Conservation (phyloP, 1,284 basidiomycete species). For the Coniophora puteana region DNA sequence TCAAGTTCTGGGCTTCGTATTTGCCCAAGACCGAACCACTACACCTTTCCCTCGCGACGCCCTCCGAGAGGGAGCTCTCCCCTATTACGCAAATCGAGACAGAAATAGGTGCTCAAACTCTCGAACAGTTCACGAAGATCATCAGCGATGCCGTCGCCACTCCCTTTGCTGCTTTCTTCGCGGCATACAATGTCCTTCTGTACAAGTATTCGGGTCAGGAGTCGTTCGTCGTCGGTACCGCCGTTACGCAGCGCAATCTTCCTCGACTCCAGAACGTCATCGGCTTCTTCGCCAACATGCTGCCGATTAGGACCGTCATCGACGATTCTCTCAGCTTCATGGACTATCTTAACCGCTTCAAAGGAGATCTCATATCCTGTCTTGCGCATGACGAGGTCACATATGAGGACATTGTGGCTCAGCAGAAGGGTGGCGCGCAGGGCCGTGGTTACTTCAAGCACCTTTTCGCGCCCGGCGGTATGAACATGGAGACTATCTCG, state of each 20-base stretch:
- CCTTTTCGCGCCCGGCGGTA: slow-evolving; percentile 24
- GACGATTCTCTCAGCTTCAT: slow-evolving; percentile 17
- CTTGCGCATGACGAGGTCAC: slow-evolving; percentile 22
- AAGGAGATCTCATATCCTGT: slow-evolving; percentile 13
- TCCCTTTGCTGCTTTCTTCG: slow-evolving; percentile 23
- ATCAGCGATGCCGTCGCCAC: slow-evolving; percentile 13
- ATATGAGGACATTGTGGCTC: slow-evolving; percentile 24
- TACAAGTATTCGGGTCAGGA: slow-evolving; percentile 24
- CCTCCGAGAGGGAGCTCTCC: slow-evolving; percentile 19
- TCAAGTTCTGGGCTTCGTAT: slow-evolving; percentile 21
- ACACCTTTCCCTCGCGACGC: slow-evolving; percentile 21
- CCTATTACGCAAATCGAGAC: slow-evolving; percentile 24
- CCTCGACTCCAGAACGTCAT: slow-evolving; percentile 18
- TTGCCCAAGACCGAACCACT: slow-evolving; percentile 20
- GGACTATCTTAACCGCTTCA: slow-evolving; percentile 19
- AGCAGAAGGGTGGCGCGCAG: slow-evolving; percentile 18
- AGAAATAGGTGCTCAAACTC: slow-evolving; percentile 15
- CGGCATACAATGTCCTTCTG: slow-evolving; percentile 23
- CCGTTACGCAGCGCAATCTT: slow-evolving; percentile 23
- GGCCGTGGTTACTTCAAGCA: slow-evolving; percentile 29
- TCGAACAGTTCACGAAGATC: slow-evolving; percentile 18
- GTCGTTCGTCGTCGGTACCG: slow-evolving; percentile 20
- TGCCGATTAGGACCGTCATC: slow-evolving; percentile 22
- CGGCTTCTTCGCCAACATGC: slow-evolving; percentile 25
- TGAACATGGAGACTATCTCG: slow-evolving; percentile 22